Conservation (phyloP, 371 early-diverging fungal species). For the Lichtheimia ornata region DNA sequence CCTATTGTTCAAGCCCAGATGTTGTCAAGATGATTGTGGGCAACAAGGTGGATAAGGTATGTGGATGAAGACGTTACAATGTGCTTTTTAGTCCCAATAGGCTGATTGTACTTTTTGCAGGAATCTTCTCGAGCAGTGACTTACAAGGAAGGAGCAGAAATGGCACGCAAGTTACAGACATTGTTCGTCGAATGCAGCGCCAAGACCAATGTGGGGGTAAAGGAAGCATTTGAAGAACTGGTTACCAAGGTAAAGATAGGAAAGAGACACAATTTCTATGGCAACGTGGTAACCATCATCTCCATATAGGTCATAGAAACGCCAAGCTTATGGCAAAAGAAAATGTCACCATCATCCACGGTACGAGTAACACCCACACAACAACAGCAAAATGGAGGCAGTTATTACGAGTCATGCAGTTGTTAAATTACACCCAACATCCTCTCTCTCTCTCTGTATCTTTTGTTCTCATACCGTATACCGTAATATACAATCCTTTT, state of each 20-base stretch:
- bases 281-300: not conserved
- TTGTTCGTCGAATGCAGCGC: slow-evolving; percentile 96
- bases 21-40: slow-evolving; percentile 97
- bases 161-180: slow-evolving; percentile 83
- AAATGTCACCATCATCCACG: slow-evolving; percentile 41
- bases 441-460: no score
- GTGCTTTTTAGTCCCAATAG: not conserved
- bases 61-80: not conserved
- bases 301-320: slow-evolving; percentile 69
- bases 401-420: slow-evolving; percentile 9
- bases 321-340: slow-evolving; percentile 77
- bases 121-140: slow-evolving; percentile 81
- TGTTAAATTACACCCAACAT: not conserved
- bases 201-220: slow-evolving; percentile 86
- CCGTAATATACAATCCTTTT: no score
- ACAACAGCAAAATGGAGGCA: not conserved
- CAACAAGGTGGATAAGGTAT: slow-evolving; percentile 94
- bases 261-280: slow-evolving; percentile 10
- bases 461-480: no score
- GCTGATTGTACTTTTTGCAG: slow-evolving; percentile 28
- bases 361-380: slow-evolving; percentile 18
- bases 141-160: slow-evolving; percentile 86
- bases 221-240: slow-evolving; percentile 88
- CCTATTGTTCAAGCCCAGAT: slow-evolving; percentile 84
- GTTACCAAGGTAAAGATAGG: slow-evolving; percentile 71